Conservation (phyloP, 768 basidiomycete species). For the Clitopilus passeckerianus region DNA sequence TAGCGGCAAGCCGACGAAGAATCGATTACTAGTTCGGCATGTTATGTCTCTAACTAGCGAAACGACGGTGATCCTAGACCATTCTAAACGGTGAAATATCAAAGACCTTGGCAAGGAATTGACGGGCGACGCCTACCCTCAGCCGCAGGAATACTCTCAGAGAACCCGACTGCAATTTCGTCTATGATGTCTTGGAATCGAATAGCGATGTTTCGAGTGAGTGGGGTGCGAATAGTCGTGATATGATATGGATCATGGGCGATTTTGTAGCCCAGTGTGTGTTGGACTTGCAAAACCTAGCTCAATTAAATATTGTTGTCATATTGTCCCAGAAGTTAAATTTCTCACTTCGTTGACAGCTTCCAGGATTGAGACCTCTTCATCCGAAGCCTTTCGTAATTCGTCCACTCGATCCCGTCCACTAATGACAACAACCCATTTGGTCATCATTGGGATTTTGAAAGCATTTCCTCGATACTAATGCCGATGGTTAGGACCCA, state of each 20-base stretch:
- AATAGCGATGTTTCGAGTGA: constrained; percentile 32
- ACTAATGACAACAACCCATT: constrained; percentile 41
- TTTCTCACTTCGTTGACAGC: constrained; percentile 21
- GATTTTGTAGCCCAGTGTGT: constrained; percentile 30
- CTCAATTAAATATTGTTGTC: background rate
- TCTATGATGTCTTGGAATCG: constrained; percentile 35
- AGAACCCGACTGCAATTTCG: constrained; percentile 37
- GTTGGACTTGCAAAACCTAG: constrained; percentile 28
- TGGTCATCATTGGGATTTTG: constrained; percentile 34
- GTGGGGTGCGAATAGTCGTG: constrained; percentile 20
- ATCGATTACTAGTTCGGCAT: constrained; percentile 31
- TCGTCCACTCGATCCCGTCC: constrained; percentile 43
- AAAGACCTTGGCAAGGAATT: background rate
- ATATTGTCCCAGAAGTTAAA: background rate
- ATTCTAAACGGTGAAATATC: constrained; percentile 22
- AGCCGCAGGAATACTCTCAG: constrained; percentile 27
- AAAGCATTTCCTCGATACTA: constrained; percentile 22
- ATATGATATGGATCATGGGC: constrained; percentile 23
- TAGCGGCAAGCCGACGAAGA: constrained; percentile 40
- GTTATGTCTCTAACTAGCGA: constrained; percentile 27
- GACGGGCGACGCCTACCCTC: constrained; percentile 16
- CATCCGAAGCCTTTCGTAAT: constrained; percentile 30
- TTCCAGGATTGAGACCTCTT: constrained; percentile 22
- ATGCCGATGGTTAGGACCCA: too few species aligned
- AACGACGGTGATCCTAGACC: constrained; percentile 23